Conservation (phyloP, 2,329 filamentous ascomycete species). For the Pseudocercospora fijiensis region DNA sequence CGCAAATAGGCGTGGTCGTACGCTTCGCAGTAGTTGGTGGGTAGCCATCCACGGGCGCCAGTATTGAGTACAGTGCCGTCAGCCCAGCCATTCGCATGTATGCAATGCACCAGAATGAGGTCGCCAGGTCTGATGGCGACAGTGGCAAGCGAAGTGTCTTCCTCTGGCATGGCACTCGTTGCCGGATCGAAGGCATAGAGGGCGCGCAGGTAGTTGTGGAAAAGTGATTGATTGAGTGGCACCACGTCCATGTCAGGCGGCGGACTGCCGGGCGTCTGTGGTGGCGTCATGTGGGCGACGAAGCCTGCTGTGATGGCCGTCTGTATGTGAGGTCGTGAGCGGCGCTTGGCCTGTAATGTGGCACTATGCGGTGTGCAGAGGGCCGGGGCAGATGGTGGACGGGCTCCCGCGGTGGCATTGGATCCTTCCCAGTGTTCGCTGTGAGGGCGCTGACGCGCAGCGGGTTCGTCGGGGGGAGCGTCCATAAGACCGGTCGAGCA, state of each 20-base stretch:
- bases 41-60: constrained; percentile 88
- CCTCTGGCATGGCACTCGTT: constrained; percentile 65
- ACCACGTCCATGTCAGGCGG: constrained; percentile 15
- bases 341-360: constrained; percentile 7
- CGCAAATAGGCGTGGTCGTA: constrained; percentile 88
- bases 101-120: constrained; percentile 88
- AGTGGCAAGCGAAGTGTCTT: constrained; percentile 63
- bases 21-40: constrained; percentile 95
- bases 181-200: constrained; percentile 89
- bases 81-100: constrained; percentile 98
- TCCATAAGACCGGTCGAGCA: neutral
- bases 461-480: neutral
- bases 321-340: constrained; percentile 13
- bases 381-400: constrained; percentile 15
- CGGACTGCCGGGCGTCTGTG: constrained; percentile 23
- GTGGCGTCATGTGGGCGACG: constrained; percentile 26
- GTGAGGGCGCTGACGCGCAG: constrained; percentile 10
- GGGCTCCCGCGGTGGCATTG: constrained; percentile 8
- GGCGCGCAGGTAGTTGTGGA: constrained; percentile 92
- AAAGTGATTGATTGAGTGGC: constrained; percentile 56
- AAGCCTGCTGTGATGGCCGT: constrained; percentile 25
- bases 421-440: constrained; percentile 11
- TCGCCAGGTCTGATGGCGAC: constrained; percentile 87
- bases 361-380: constrained; percentile 8
- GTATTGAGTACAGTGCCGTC: constrained; percentile 87